Evolutionary conservation across 331 rosid species (phyloP).

Genomic region (Quercus phellos): DNA sequence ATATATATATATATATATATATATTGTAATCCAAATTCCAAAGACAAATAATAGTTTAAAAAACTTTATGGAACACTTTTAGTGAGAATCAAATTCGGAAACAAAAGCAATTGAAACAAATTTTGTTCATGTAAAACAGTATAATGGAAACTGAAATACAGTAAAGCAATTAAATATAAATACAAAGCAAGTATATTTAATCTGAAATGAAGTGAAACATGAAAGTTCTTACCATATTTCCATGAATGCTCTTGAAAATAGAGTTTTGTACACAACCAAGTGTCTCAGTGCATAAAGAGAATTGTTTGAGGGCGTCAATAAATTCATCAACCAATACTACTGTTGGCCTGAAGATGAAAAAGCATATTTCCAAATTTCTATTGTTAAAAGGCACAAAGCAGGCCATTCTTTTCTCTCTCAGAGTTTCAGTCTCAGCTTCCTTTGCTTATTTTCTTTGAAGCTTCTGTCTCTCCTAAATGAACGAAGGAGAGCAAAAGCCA

Average conservation of each 20-base stretch:
- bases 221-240: slow-evolving; percentile 49
- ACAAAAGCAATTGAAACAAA: too few species aligned
- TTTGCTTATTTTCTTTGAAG: neutral
- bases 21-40: too few species aligned
- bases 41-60: too few species aligned
- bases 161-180: neutral
- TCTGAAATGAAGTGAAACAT: neutral
- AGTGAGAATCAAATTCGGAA: too few species aligned
- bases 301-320: slow-evolving; percentile 49
- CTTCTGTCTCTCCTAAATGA: neutral
- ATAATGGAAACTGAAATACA: neutral
- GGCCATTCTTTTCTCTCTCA: slow-evolving; percentile 25
- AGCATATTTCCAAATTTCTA: slow-evolving; percentile 47
- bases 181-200: neutral
- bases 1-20: too few species aligned
- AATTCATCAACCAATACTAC: slow-evolving; percentile 55
- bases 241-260: slow-evolving; percentile 85
- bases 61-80: too few species aligned
- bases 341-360: slow-evolving; percentile 73
- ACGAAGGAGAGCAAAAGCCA: neutral
- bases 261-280: slow-evolving; percentile 81
- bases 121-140: neutral
- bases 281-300: slow-evolving; percentile 47
- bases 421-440: neutral
- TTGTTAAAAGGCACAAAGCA: slow-evolving; percentile 63